Evolutionary conservation across 306 rosid genomes (phyloP).

Genomic region (Rosa multiflora): DNA sequence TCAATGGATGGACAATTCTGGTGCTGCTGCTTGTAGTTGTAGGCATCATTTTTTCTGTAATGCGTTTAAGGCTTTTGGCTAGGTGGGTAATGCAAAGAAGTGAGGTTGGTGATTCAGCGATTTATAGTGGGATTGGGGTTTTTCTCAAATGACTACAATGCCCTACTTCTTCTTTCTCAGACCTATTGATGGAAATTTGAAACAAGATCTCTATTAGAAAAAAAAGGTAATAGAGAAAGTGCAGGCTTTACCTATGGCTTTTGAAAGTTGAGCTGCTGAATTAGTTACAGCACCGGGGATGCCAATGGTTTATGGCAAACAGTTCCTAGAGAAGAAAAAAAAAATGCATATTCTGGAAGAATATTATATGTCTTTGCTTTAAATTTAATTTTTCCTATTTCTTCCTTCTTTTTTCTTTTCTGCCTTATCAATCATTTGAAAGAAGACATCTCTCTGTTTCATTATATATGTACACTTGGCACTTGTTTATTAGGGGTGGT

Average conservation of each 20-base stretch:
- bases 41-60: constrained; percentile 32
- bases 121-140: constrained; percentile 40
- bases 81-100: constrained; percentile 8
- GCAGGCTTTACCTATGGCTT: not conserved
- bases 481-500: not conserved
- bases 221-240: not conserved
- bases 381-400: not conserved
- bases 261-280: not conserved
- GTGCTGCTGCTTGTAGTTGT: not conserved
- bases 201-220: not conserved
- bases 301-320: not conserved
- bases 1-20: constrained; percentile 41
- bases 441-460: not conserved
- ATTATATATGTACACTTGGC: not conserved
- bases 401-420: not conserved
- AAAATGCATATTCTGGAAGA: not conserved
- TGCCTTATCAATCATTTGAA: not conserved
- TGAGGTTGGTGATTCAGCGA: constrained; percentile 27
- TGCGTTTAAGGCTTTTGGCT: not conserved
- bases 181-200: not conserved
- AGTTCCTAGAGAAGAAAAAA: not conserved
- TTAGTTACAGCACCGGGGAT: not conserved
- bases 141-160: not conserved
- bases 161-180: constrained; percentile 1
- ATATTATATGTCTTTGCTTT: not conserved